phyloP scores from a whole-genome alignment of 2,329 filamentous ascomycete species.

The Calonectria leucothoes region DNA sequence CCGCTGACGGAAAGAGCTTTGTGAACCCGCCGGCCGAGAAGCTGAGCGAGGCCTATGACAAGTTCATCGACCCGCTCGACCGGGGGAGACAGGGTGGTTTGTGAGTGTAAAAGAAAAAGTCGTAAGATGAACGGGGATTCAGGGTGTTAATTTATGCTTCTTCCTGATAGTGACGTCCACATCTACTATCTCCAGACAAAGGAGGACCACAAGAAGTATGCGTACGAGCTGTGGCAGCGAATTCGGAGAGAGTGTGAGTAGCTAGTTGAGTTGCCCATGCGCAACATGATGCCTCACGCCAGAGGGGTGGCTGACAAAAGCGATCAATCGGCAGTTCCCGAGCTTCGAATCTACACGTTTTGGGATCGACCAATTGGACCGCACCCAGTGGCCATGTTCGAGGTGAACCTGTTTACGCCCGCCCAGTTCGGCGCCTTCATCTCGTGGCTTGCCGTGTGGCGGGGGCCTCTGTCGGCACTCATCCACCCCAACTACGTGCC shows the following conservation, averaged over 20 bases:
- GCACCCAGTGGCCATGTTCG: slow-evolving; percentile 89
- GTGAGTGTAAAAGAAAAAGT: slow-evolving; percentile 52
- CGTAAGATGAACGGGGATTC: not conserved
- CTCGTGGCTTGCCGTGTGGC: slow-evolving; percentile 84
- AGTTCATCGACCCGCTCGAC: slow-evolving; percentile 75
- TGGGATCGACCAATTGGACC: slow-evolving; percentile 85
- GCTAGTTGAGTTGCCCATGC: fast-evolving
- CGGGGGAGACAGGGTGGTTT: slow-evolving; percentile 79
- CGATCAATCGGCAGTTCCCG: slow-evolving; percentile 71
- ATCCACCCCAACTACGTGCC: slow-evolving; percentile 85
- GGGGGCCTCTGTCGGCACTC: slow-evolving; percentile 82
- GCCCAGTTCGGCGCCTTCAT: slow-evolving; percentile 91
- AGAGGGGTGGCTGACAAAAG: not conserved
- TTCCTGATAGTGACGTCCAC: slow-evolving; percentile 75
- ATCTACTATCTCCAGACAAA: slow-evolving; percentile 83
- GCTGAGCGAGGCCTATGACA: slow-evolving; percentile 75
- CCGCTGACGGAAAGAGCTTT: slow-evolving; percentile 81
- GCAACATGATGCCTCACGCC: not conserved
- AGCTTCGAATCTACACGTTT: slow-evolving; percentile 83
- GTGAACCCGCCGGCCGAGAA: slow-evolving; percentile 72
- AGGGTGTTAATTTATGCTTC: not conserved
- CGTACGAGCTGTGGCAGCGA: slow-evolving; percentile 79
- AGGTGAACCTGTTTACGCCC: slow-evolving; percentile 88
- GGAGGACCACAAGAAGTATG: slow-evolving; percentile 72
- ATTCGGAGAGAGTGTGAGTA: slow-evolving; percentile 81